Base-by-base conservation (phyloP, 371 early-diverging fungal genomes). In the Funneliformis caledonium region DNA sequence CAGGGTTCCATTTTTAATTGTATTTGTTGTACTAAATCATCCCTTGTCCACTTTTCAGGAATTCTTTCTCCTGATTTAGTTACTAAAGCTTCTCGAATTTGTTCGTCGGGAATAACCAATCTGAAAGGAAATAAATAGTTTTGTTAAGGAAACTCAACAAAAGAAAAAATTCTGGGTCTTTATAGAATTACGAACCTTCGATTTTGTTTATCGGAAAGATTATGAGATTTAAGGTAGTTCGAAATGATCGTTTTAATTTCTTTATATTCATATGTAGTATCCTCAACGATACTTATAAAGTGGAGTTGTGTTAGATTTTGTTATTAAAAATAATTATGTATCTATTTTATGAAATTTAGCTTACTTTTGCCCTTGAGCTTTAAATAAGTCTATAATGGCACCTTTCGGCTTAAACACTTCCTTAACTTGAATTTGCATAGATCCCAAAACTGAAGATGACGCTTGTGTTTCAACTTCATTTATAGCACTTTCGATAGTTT, bases 401-500 rank as follows among this genome's bases (percentile, higher is more conserved):
- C 52, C 72, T 37, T 52, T 72, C 14, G 72, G 72, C 26, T 50
- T 72, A 19, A 31, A 72, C 6, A 72, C 52, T 19, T 72, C 33
- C 11, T 31, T 52, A 50, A 72, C 52, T 31, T 72, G 26, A 72
- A 72, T 72, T 52, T 70, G 26, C 16, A 33, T 37, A 37, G 37
- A 37, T 37, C 3, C 37, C 37, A 37, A 37, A 0, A 67, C 8
- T 33, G 26, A 33, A 33, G 19, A 10, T 16, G 67, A 26, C 12
- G 31, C 26, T 37, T 4, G 7, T 16, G n/a, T 12, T 22, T 37
- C 19, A 47, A n/a, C 22, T 9, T 14, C 26, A 47, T 16, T 50
- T 59, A 81, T 81, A 37, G 81, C 78, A 33, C 84, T 72, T 33
- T 84, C 83, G 16, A 85, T 83, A 1, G 83, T 84, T 79, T 81